phyloP scores from a whole-genome alignment of 2,329 filamentous ascomycete species.

The Aspergillus persii region DNA sequence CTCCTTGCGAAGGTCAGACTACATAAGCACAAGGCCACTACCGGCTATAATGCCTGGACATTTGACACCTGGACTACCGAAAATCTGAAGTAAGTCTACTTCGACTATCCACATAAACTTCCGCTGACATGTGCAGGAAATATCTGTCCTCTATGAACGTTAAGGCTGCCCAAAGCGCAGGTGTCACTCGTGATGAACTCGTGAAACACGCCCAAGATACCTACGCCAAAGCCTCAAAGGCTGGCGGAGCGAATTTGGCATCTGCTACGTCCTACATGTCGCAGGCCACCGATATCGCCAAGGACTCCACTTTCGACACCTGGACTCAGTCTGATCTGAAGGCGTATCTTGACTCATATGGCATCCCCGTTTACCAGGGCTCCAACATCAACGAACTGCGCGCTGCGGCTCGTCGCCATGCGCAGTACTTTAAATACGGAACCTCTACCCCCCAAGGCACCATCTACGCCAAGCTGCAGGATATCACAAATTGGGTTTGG shows the following conservation, averaged over 20 bases:
- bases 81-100: constrained; percentile 57
- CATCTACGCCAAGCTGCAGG: constrained; percentile 61
- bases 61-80: constrained; percentile 75
- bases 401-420: constrained; percentile 68
- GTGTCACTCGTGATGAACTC: constrained; percentile 70
- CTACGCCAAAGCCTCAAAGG: constrained; percentile 48
- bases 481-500: constrained; percentile 47
- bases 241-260: constrained; percentile 50
- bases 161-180: constrained; percentile 61
- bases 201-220: constrained; percentile 54
- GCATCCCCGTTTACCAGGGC: constrained; percentile 66
- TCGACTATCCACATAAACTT: too few species aligned
- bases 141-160: constrained; percentile 50
- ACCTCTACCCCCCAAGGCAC: constrained; percentile 65
- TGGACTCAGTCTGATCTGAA: constrained; percentile 74
- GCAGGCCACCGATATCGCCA: constrained; percentile 63
- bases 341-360: constrained; percentile 75
- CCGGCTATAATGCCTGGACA: constrained; percentile 70
- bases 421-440: constrained; percentile 75
- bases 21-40: constrained; percentile 67
- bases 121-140: constrained; percentile 34
- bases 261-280: constrained; percentile 70
- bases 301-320: constrained; percentile 65
- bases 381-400: constrained; percentile 67
- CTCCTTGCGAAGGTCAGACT: constrained; percentile 73